Evolutionary conservation across 768 basidiomycete species (phyloP), one percentile per base, ranked within the genome.

Genomic region (Amyloporia xantha): DNA sequence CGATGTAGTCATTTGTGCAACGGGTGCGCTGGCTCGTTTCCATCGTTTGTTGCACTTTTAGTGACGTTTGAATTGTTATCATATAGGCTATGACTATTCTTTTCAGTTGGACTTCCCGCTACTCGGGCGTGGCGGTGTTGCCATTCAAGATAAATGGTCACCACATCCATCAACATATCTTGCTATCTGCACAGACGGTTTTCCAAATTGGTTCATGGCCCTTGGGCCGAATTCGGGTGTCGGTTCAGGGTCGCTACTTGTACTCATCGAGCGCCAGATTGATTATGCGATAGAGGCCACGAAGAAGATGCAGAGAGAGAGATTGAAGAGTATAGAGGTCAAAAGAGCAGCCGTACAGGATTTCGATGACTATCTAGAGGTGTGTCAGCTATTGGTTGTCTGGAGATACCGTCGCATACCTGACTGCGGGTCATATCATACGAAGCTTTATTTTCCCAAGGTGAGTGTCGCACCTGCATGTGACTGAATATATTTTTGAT

Each of bases 191-290:
- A 71, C 78, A 17, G 77, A 82, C 41, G 79, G 77, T 6, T 84
- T 84, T 63, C 84, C 84, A n/a, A 85, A 83, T 62, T 78, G 74
- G 73, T 84, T 84, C 68, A 68, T 73, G 47, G 58, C 66, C 17
- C 56, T 77, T 9, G 82, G 82, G 0, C 82, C 83, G 2, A 82
- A 81, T 58, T 68, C 78, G 0, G 71, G 56, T 6, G 72, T 82
- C 13, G 79, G 77, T 2, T 68, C 75, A 0, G 79, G 81, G 0
- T 77, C 76, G 13, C 61, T 84, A n/a, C 58, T 82, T 2, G 61
- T 77, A 19, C 33, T 84, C 0, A 68, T 80, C 28, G 81, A 84
- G 61, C 64, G 70, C 11, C 73, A 81, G 54, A 71, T 80, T 5
- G 76, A 77, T 25, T 84, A 83, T 55, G 74, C 74, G 0, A 73